Conservation (phyloP, 495 filamentous ascomycete species). For the Tuber magnatum region DNA sequence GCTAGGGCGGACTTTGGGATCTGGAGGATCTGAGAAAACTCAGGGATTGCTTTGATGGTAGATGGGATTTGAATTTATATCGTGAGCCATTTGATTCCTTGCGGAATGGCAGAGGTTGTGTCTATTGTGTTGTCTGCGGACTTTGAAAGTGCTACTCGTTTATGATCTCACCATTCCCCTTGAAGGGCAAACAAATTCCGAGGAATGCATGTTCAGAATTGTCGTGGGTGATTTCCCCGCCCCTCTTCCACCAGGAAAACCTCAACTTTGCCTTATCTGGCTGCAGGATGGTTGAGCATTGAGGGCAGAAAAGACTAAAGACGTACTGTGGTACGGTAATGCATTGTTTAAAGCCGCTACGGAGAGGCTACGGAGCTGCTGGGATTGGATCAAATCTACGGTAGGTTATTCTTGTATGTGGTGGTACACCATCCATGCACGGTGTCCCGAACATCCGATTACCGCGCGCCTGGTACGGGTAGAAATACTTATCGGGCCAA, state of each 20-base stretch:
- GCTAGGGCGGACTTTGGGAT: neutral
- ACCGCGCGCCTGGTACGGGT: neutral
- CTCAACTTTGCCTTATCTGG: neutral
- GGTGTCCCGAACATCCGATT: neutral
- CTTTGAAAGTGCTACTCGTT: neutral
- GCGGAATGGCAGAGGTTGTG: neutral
- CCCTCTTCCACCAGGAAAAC: neutral
- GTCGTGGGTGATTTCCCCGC: neutral
- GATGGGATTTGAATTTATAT: neutral
- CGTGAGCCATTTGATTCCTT: neutral
- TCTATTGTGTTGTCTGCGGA: neutral
- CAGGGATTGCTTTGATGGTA: neutral
- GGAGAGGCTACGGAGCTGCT: neutral
- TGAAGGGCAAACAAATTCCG: neutral
- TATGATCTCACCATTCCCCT: neutral
- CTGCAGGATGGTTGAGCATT: neutral
- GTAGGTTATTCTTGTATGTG: neutral
- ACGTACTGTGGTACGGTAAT: neutral
- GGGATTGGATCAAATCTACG: neutral
- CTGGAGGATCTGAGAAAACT: neutral
- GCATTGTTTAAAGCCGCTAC: neutral
- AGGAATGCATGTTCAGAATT: neutral
- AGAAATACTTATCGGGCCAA: neutral
- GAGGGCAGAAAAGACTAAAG: neutral
- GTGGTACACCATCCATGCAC: neutral